Evolutionary conservation across 1,284 basidiomycete species (phyloP).

Genomic region (Trichosporon faecale): DNA sequence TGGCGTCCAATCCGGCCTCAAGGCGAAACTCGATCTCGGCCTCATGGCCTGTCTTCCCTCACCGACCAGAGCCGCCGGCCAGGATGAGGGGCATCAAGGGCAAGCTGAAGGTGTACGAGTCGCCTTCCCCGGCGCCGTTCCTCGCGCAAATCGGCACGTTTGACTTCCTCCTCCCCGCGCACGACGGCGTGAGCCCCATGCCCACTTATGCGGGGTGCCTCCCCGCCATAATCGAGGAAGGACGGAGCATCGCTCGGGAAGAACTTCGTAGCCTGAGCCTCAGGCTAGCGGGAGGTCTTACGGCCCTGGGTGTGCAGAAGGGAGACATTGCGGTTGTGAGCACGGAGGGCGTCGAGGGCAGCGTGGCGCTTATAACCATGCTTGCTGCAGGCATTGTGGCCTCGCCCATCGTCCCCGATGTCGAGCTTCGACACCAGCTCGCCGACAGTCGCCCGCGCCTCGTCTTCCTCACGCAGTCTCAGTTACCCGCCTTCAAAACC

Average conservation of each 20-base stretch:
- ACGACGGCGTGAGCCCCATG: background rate
- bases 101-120: background rate
- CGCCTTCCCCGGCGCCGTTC: background rate
- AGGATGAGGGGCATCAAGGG: background rate
- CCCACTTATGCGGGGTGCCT: background rate
- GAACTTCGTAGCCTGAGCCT: background rate
- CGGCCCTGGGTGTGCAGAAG: background rate
- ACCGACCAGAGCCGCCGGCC: background rate
- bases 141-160: background rate
- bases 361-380: conserved; percentile 61
- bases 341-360: conserved; percentile 57
- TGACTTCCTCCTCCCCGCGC: background rate
- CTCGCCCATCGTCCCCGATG: conserved; percentile 40
- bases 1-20: background rate
- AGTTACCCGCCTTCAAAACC: conserved; percentile 30
- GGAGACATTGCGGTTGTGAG: background rate
- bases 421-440: conserved; percentile 40
- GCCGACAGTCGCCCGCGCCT: conserved; percentile 59
- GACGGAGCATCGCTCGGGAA: background rate
- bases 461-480: conserved; percentile 56
- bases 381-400: conserved; percentile 38
- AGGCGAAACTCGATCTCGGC: background rate
- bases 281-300: background rate
- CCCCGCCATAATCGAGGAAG: background rate
- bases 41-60: background rate